Percentiles rank a stretch among this genome's conserved stretches.
phyloP scores from a whole-genome alignment of 2,329 filamentous ascomycete genomes.

The Cercospora sp. region DNA sequence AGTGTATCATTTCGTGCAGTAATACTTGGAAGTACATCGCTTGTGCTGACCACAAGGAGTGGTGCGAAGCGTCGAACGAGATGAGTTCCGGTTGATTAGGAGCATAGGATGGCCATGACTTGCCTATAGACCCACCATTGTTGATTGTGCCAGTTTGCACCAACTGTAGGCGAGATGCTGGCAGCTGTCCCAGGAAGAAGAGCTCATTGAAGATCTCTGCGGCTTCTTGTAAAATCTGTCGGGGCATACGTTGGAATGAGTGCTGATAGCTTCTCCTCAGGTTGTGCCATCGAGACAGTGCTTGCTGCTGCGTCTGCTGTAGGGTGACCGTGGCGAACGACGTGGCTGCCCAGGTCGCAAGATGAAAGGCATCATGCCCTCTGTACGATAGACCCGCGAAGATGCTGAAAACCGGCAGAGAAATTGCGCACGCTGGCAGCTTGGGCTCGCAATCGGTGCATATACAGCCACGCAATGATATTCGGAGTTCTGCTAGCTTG shows the following conservation, averaged over 20 bases:
- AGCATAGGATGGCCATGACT: constrained; percentile 12
- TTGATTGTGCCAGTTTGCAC: constrained; percentile 13
- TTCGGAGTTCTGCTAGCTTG: background rate
- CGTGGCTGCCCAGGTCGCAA: constrained; percentile 9
- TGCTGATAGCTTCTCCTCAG: background rate
- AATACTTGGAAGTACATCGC: background rate
- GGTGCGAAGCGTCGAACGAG: background rate
- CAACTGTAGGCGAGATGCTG: constrained; percentile 6
- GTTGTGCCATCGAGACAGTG: constrained; percentile 1
- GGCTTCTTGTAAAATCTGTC: background rate
- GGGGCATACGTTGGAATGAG: background rate
- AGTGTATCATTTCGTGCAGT: constrained; percentile 20
- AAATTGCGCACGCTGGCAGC: background rate
- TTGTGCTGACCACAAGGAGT: background rate
- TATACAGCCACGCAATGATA: constrained; percentile 7
- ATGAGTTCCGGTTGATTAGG: constrained; percentile 3
- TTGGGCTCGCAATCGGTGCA: constrained; percentile 10
- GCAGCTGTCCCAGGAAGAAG: constrained; percentile 19
- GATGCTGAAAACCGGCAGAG: background rate
- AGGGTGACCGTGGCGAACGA: background rate
- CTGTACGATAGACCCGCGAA: constrained; percentile 6
- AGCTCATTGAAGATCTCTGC: constrained; percentile 18
- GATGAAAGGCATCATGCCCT: constrained; percentile 12
- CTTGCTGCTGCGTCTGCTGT: constrained; percentile 1
- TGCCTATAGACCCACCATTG: constrained; percentile 8